phyloP scores from a whole-genome alignment of 345 rosid species.

The Brassica carinata region DNA sequence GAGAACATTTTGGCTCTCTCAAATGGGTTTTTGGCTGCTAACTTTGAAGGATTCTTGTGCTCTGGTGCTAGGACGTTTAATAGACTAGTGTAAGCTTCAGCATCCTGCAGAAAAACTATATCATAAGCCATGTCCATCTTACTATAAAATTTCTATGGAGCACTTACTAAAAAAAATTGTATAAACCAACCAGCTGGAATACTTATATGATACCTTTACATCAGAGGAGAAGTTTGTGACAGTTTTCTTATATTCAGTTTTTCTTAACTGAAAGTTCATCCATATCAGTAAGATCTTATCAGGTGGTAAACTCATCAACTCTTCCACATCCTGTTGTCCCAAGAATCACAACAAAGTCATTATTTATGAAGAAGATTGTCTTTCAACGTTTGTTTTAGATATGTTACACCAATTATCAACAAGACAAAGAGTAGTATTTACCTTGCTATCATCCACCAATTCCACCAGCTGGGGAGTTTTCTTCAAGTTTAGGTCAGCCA shows the following conservation, averaged over 20 bases:
- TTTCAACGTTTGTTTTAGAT: neutral
- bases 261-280: constrained; percentile 96
- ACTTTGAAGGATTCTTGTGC: constrained; percentile 63
- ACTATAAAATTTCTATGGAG: neutral
- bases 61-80: constrained; percentile 93
- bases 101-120: constrained; percentile 66
- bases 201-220: constrained; percentile 66
- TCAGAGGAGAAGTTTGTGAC: constrained; percentile 95
- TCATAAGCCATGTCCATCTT: constrained; percentile 9
- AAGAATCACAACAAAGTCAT: constrained; percentile 4
- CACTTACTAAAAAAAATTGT: neutral
- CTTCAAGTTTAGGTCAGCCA: constrained; percentile 98
- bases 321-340: constrained; percentile 84
- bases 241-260: constrained; percentile 70
- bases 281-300: constrained; percentile 94
- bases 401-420: neutral
- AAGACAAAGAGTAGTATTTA: constrained; percentile 20
- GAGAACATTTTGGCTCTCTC: constrained; percentile 85
- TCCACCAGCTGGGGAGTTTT: constrained; percentile 95
- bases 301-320: constrained; percentile 96
- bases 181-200: neutral
- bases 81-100: constrained; percentile 93
- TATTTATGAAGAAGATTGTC: neutral
- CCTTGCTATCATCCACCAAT: constrained; percentile 90
- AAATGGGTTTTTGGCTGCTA: constrained; percentile 54